Base-by-base conservation (phyloP, 208 protist genomes). In the Crithidia thermophila region DNA sequence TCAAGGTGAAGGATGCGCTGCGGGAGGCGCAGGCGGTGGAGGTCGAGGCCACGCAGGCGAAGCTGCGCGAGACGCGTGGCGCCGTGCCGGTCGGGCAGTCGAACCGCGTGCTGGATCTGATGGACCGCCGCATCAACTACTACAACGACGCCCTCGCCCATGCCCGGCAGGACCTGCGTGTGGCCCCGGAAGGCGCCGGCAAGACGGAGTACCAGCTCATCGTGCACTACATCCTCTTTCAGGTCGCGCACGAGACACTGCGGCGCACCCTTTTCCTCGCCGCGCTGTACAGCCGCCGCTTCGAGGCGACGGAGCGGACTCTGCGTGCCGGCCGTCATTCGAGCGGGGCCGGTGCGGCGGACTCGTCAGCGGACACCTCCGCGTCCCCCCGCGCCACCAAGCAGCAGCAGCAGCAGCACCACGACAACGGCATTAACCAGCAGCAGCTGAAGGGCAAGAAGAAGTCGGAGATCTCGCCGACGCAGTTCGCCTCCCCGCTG, bases 71-170 rank as follows among this genome's bases (percentile, higher is more conserved):
- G 50, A 20, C 40, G 11, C 42, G 49, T 23, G 81, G 77, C 1
- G 67, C 79, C 7, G 61, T 90, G 27, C 61, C 85, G n/a, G 62
- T 93, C 11, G 87, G 87, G 0, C 84, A 91, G 50, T 74, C 76
- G 36, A 91, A 87, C 65, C 75, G 79, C 46, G 67, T 91, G 20
- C 84, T 95, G 7, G 90, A 95, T 43, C 47, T 90, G 21, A 85
- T 93, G 70, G 90, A 95, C 68, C 79, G 90, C 52, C 82, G 85
- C 56, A 87, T 93, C 52, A 80, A 74, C 57, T 84, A 71, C 75
- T 88, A 88, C 74, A 93, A 95, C 77, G 90, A 93, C 63, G 90
- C 87, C 6, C 75, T 95, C 25, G 77, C 69, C 11, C 85, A 93
- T 77, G 84, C 84, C 34, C 79, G 83, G 9, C 81, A 92, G 72